A percentile compares a stretch with the other conserved stretches of the same genome.
These are phyloP conservation scores for Pelargonium australe DNA, from an alignment of 441 rosid genomes.

Conservation along the genomic window DNA sequence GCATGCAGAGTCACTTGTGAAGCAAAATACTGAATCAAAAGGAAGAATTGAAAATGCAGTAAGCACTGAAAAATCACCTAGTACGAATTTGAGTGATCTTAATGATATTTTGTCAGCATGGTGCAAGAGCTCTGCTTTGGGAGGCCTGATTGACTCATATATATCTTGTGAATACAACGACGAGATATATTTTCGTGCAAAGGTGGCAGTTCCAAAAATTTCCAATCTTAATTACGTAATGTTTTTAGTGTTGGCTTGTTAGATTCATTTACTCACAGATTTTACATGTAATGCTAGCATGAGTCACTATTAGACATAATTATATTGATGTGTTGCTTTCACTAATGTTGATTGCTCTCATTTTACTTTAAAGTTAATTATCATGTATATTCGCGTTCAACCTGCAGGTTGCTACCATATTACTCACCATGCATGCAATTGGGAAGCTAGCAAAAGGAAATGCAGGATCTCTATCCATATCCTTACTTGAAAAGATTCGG, in stretches of 20 bases:
- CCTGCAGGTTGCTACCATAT: slow-evolving; percentile 66
- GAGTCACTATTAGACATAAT: not conserved
- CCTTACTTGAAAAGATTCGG: slow-evolving; percentile 54
- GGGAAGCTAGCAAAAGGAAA: slow-evolving; percentile 51
- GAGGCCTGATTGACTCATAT: slow-evolving; percentile 48
- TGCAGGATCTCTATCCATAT: slow-evolving; percentile 58
- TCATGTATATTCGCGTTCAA: slow-evolving; percentile 7
- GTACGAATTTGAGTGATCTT: slow-evolving; percentile 33
- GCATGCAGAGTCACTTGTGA: slow-evolving; percentile 48
- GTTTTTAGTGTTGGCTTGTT: slow-evolving; percentile 1
- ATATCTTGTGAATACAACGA: slow-evolving; percentile 50
- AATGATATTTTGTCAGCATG: slow-evolving; percentile 50
- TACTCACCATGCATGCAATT: slow-evolving; percentile 62
- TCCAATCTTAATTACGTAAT: not conserved
- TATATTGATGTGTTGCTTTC: slow-evolving; percentile 11
- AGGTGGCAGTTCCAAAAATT: slow-evolving; percentile 33
- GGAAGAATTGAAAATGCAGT: slow-evolving; percentile 27
- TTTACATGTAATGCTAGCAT: not conserved
- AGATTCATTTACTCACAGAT: not conserved
- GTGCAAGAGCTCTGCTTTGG: slow-evolving; percentile 55
- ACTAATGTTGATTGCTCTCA: slow-evolving; percentile 5
- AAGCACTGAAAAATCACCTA: slow-evolving; percentile 27
- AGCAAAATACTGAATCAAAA: slow-evolving; percentile 30
- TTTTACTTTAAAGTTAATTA: not conserved
- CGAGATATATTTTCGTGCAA: slow-evolving; percentile 41